These are phyloP conservation scores for Microdochium paspali DNA, from an alignment of 2,329 filamentous ascomycete genomes.

Conservation along the genomic window DNA sequence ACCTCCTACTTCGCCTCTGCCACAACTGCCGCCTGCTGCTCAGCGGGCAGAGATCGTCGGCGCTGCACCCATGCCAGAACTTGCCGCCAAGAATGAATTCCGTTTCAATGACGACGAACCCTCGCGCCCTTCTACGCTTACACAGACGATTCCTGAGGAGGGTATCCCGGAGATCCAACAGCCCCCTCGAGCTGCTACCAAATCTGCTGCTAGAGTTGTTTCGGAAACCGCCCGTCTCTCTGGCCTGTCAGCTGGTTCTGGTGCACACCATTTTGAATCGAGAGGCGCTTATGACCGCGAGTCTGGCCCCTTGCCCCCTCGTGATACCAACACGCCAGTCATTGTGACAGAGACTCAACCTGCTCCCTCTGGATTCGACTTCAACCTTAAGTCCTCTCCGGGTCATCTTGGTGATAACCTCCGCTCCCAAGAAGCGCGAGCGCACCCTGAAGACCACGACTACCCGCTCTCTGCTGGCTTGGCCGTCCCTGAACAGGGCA, in stretches of 20 bases:
- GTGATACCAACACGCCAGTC: constrained; percentile 16
- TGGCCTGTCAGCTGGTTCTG: neutral
- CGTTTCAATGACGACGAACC: constrained; percentile 24
- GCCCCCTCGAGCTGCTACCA: constrained; percentile 23
- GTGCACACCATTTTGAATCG: neutral
- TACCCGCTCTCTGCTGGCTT: constrained; percentile 27
- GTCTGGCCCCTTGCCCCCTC: constrained; percentile 1
- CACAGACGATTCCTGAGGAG: neutral
- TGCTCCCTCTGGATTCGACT: constrained; percentile 13
- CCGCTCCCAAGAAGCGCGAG: constrained; percentile 3
- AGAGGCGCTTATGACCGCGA: neutral
- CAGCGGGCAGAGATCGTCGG: neutral
- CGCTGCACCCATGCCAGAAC: neutral
- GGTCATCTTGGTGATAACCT: neutral
- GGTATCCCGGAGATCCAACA: constrained; percentile 23
- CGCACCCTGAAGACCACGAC: constrained; percentile 13
- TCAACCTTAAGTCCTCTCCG: constrained; percentile 10
- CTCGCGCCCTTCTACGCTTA: constrained; percentile 4
- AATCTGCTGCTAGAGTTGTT: constrained; percentile 11
- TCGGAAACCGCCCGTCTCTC: too few species aligned
- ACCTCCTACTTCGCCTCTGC: constrained; percentile 1
- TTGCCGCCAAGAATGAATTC: constrained; percentile 19
- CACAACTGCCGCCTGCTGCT: neutral
- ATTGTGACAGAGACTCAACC: constrained; percentile 19
- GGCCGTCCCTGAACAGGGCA: constrained; percentile 44